A percentile compares a stretch with the other conserved stretches of the same genome.
Evolutionary conservation across 2,329 filamentous ascomycete species (phyloP).

Genomic region (Neocucurbitaria cava): DNA sequence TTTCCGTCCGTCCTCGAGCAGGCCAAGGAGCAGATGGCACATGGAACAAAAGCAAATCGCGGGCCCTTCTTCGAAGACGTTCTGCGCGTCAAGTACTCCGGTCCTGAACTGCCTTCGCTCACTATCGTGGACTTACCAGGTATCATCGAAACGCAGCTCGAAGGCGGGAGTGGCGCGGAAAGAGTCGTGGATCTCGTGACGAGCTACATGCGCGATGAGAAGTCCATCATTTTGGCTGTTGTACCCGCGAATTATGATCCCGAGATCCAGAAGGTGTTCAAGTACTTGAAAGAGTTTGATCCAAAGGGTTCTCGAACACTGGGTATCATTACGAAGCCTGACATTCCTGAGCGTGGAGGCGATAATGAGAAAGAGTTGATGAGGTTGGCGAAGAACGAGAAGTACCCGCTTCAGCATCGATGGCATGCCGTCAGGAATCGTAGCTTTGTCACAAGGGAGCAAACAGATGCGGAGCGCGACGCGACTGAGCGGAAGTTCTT

Average conservation of each 20-base stretch:
- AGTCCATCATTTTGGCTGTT: slow-evolving; percentile 56
- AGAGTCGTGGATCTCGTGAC: slow-evolving; percentile 56
- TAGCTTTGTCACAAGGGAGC: slow-evolving; percentile 23
- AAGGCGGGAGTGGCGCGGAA: slow-evolving; percentile 52
- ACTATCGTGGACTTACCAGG: slow-evolving; percentile 65
- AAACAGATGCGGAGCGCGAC: slow-evolving; percentile 30
- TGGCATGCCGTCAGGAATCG: slow-evolving; percentile 52
- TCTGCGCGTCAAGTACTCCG: slow-evolving; percentile 38
- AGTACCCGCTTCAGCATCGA: slow-evolving; percentile 37
- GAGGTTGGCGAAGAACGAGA: slow-evolving; percentile 42
- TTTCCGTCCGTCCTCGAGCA: slow-evolving; percentile 57
- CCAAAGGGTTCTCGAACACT: slow-evolving; percentile 46
- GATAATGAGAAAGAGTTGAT: slow-evolving; percentile 27
- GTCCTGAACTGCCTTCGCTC: slow-evolving; percentile 51
- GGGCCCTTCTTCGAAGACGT: slow-evolving; percentile 32
- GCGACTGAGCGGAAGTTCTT: slow-evolving; percentile 34
- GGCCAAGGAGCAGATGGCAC: slow-evolving; percentile 58
- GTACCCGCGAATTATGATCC: slow-evolving; percentile 52
- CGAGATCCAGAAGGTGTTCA: slow-evolving; percentile 15
- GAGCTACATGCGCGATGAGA: slow-evolving; percentile 50
- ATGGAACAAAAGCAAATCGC: not conserved
- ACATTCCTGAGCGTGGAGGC: slow-evolving; percentile 39
- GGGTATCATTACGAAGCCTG: slow-evolving; percentile 56
- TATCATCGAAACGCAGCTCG: slow-evolving; percentile 59
- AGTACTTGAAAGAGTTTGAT: slow-evolving; percentile 36